Conservation (phyloP, 2,329 filamentous ascomycete species). For the Aureobasidium sp. region DNA sequence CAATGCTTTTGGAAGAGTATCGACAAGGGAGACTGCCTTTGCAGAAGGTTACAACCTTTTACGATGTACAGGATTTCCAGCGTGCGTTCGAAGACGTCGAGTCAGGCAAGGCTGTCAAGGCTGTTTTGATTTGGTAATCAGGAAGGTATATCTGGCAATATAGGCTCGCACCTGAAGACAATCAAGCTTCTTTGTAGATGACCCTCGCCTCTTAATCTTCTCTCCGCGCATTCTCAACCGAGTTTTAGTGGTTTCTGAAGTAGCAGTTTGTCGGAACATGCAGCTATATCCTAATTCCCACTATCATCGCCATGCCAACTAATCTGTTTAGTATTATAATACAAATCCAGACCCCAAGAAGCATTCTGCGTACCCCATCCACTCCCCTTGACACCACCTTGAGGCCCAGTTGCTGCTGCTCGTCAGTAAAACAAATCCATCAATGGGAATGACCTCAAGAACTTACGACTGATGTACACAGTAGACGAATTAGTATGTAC, state of each 20-base stretch:
- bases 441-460: no score
- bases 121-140: not conserved
- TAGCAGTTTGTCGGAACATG: no score
- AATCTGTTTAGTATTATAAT: slow-evolving; percentile 27
- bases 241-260: no score
- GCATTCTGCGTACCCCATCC: slow-evolving; percentile 23
- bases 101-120: slow-evolving; percentile 1
- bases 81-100: not conserved
- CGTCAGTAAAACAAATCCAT: not conserved
- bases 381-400: slow-evolving; percentile 22
- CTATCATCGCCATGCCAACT: slow-evolving; percentile 24
- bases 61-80: not conserved
- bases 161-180: no score
- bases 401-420: slow-evolving; percentile 17
- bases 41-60: not conserved
- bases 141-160: no score
- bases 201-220: no score
- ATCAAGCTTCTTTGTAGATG: no score
- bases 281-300: not conserved
- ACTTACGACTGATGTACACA: slow-evolving; percentile 20
- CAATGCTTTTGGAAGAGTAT: not conserved
- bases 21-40: not conserved
- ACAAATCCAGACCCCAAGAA: slow-evolving; percentile 20
- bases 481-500: slow-evolving; percentile 25
- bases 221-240: no score